These are phyloP conservation scores for Fusarium fujikuroi DNA, from an alignment of 2,329 filamentous ascomycete species.

Conservation along the genomic window DNA sequence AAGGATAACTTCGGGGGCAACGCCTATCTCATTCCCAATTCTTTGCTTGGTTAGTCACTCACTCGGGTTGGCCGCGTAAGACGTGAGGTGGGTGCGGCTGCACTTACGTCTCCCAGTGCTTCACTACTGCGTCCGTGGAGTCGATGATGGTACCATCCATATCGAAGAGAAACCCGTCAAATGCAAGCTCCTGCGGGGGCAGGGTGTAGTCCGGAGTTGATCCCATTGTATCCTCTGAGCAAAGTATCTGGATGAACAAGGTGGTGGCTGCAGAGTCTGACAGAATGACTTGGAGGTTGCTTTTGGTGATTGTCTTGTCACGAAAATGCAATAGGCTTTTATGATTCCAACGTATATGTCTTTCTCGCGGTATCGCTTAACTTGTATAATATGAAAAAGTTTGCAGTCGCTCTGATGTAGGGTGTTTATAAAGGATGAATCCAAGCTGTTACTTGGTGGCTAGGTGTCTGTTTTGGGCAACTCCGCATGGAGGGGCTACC, in stretches of 20 bases:
- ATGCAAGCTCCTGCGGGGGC: slow-evolving; percentile 58
- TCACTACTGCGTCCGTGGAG: slow-evolving; percentile 79
- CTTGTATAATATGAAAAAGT: background rate
- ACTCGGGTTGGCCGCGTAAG: background rate
- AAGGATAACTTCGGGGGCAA: slow-evolving; percentile 85
- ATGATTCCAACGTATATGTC: background rate
- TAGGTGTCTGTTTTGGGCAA: slow-evolving; percentile 36
- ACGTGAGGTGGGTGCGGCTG: background rate
- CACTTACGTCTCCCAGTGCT: slow-evolving; percentile 77
- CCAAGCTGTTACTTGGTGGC: slow-evolving; percentile 9
- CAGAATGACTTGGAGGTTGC: background rate
- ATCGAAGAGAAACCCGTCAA: slow-evolving; percentile 73
- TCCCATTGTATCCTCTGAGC: slow-evolving; percentile 43
- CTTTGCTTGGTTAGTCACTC: slow-evolving; percentile 52
- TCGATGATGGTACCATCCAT: slow-evolving; percentile 89
- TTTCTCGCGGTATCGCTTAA: background rate
- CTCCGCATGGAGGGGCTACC: slow-evolving; percentile 37
- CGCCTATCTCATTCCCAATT: slow-evolving; percentile 84
- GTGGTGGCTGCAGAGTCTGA: background rate
- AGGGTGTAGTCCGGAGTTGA: slow-evolving; percentile 54
- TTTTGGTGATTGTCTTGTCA: background rate
- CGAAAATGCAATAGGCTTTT: background rate
- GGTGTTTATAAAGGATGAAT: slow-evolving; percentile 8
- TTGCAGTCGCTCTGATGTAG: background rate
- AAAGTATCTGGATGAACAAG: background rate